Evolutionary conservation across 345 rosid species (phyloP).

Genomic region (Ricinus communis): DNA sequence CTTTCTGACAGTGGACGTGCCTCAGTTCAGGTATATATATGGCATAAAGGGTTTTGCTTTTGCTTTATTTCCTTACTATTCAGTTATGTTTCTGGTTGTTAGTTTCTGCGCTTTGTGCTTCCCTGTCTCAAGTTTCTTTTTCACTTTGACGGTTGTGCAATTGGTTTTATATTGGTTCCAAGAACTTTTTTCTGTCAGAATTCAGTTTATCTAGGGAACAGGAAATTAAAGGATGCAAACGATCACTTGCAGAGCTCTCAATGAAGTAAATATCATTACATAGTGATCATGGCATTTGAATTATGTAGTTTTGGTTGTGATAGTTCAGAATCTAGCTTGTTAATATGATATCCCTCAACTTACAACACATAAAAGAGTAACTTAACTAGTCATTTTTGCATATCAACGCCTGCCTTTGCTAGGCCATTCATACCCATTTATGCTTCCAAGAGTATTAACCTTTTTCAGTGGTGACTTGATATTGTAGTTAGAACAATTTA

Average conservation of each 20-base stretch:
- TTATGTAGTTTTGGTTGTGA: neutral
- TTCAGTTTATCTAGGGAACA: neutral
- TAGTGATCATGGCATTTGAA: neutral
- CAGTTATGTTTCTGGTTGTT: neutral
- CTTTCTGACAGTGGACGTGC: slow-evolving; percentile 68
- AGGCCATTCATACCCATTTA: neutral
- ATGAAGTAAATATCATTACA: neutral
- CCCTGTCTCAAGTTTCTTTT: slow-evolving; percentile 10
- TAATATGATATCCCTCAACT: neutral
- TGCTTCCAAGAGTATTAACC: too few relatives aligned
- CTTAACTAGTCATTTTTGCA: neutral
- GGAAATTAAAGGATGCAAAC: neutral
- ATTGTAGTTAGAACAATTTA: too few relatives aligned
- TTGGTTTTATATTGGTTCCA: neutral
- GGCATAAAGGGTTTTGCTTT: neutral
- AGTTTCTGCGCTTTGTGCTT: neutral
- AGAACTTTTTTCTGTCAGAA: neutral
- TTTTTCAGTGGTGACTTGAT: too few relatives aligned
- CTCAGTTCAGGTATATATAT: slow-evolving; percentile 47
- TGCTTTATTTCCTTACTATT: neutral
- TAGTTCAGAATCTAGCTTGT: neutral
- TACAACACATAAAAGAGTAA: neutral
- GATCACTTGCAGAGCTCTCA: neutral
- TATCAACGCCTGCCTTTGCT: neutral
- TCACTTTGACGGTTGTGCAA: neutral